Percentiles rank a stretch among this genome's conserved stretches.
Conservation (phyloP, 2,329 filamentous ascomycete genomes). For the Aspergillus alliaceus region DNA sequence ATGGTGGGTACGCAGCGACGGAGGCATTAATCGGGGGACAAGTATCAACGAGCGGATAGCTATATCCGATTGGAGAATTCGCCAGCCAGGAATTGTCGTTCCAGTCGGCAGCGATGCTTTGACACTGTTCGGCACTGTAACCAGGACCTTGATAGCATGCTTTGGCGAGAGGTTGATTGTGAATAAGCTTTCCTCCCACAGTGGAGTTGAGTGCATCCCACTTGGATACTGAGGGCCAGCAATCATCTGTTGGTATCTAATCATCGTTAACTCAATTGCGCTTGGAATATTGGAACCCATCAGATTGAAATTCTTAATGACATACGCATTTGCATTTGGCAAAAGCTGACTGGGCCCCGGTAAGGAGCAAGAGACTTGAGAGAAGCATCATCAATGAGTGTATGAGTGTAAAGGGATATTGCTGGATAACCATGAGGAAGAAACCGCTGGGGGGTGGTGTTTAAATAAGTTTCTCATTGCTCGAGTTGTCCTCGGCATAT, state of each 20-base stretch:
- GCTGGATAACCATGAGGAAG: too few species aligned
- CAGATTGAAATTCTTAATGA: neutral
- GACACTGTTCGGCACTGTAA: conserved; percentile 47
- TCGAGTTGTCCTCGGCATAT: too few species aligned
- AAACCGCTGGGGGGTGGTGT: too few species aligned
- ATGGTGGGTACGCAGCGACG: conserved; percentile 8
- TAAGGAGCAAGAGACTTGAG: too few species aligned
- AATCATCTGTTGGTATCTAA: conserved; percentile 4
- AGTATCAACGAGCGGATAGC: conserved; percentile 33
- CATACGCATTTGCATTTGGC: conserved; percentile 10
- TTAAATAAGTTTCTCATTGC: too few species aligned
- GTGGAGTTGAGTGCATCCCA: conserved; percentile 54
- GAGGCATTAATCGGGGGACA: conserved; percentile 38
- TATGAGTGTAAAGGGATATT: too few species aligned
- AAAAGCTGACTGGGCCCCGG: neutral
- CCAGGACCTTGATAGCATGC: conserved; percentile 45
- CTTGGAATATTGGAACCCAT: too few species aligned
- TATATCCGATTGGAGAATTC: conserved; percentile 27
- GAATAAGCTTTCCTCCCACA: conserved; percentile 49
- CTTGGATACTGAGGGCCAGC: conserved; percentile 48
- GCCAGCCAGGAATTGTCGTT: conserved; percentile 21
- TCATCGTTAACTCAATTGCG: too few species aligned
- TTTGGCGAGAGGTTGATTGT: conserved; percentile 51
- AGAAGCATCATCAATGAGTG: too few species aligned
- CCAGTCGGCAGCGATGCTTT: conserved; percentile 44